A percentile compares a stretch with the other conserved stretches of the same genome.
Conservation (phyloP, 2,329 filamentous ascomycete genomes). For the Epicoccum sorghinum region DNA sequence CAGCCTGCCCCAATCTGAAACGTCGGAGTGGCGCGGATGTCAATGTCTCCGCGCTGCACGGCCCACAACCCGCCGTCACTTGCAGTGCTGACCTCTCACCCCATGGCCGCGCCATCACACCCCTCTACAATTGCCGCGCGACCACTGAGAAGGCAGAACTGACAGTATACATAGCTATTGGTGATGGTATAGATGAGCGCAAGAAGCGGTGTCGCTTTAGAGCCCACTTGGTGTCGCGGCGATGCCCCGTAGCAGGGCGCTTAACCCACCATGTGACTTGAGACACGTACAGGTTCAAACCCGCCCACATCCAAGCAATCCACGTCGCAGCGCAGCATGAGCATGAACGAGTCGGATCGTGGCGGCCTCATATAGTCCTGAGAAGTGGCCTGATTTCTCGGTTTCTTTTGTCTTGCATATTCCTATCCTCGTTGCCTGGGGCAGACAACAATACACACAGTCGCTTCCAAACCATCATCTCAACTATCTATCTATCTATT, state of each 20-base stretch:
- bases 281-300: conserved; percentile 37
- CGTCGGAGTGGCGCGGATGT: conserved; percentile 18
- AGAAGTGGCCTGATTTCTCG: conserved; percentile 39
- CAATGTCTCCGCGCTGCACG: conserved; percentile 14
- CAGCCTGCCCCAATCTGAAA: neutral
- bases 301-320: conserved; percentile 30
- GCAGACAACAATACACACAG: conserved; percentile 16
- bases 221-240: neutral
- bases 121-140: neutral
- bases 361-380: conserved; percentile 38
- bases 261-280: conserved; percentile 31
- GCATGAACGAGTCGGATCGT: conserved; percentile 24
- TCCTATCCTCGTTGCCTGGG: conserved; percentile 30
- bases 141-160: conserved; percentile 8
- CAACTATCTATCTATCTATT: neutral
- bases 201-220: conserved; percentile 2
- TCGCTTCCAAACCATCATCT: conserved; percentile 15
- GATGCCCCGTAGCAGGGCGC: conserved; percentile 24
- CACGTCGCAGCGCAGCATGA: conserved; percentile 40
- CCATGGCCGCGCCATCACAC: conserved; percentile 9
- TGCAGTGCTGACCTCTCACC: conserved; percentile 5
- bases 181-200: conserved; percentile 5
- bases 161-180: conserved; percentile 12
- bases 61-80: conserved; percentile 9
- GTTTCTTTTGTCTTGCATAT: conserved; percentile 23